Conservation (phyloP, 2,329 filamentous ascomycete species). For the Botrytis fabae region DNA sequence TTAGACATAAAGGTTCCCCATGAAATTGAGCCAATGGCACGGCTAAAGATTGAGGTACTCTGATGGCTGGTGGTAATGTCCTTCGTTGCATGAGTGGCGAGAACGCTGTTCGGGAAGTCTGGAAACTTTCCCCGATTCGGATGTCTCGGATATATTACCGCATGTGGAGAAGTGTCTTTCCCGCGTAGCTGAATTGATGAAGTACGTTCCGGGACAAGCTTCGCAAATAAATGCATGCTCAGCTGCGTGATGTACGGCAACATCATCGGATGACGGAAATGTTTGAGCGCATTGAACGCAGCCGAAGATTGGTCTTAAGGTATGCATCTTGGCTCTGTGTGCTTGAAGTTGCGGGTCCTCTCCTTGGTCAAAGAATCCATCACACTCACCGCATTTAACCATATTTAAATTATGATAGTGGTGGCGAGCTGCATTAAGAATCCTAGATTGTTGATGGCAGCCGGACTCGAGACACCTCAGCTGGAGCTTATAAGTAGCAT, state of each 20-base stretch:
- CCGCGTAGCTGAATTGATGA: background rate
- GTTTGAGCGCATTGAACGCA: background rate
- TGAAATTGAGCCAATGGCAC: background rate
- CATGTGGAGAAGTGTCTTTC: constrained; percentile 3
- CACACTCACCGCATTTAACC: background rate
- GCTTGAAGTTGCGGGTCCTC: background rate
- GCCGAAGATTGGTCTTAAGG: background rate
- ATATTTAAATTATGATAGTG: background rate
- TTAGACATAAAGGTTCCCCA: background rate
- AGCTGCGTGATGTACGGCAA: background rate
- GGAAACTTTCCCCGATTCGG: constrained; percentile 7
- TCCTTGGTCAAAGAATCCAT: background rate
- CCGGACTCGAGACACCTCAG: background rate
- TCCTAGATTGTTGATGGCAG: background rate
- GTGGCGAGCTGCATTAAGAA: background rate
- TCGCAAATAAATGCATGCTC: constrained; percentile 9
- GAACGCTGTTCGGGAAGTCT: background rate
- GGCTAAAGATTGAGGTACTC: background rate
- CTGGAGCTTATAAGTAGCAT: background rate
- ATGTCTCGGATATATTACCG: background rate
- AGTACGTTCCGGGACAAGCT: background rate
- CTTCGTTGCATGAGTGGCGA: background rate
- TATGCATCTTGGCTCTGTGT: background rate
- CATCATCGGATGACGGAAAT: background rate
- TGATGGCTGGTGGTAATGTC: background rate